These are phyloP conservation scores for Leersia perrieri DNA, from an alignment of 176 grass and related monocot species.

Conservation along the genomic window DNA sequence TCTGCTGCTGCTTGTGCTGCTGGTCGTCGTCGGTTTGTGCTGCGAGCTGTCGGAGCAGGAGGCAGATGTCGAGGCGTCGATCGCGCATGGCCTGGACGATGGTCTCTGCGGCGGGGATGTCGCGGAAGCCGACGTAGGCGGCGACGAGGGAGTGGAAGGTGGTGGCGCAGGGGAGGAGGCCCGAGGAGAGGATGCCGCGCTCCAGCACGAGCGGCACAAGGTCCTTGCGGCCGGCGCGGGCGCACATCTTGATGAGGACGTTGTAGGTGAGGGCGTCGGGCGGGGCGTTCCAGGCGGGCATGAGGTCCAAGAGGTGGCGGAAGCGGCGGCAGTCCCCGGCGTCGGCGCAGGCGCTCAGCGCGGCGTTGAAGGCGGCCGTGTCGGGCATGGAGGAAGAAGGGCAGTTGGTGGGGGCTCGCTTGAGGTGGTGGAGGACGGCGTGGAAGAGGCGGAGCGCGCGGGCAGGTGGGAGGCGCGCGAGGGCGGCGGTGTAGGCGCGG, in stretches of 20 bases:
- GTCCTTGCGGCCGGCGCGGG: slow-evolving; percentile 60
- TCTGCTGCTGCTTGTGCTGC: background rate
- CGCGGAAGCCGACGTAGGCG: slow-evolving; percentile 72
- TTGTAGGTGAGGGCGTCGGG: slow-evolving; percentile 82
- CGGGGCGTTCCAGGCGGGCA: slow-evolving; percentile 30
- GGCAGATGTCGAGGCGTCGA: slow-evolving; percentile 52
- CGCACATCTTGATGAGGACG: slow-evolving; percentile 79
- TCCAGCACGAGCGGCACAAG: slow-evolving; percentile 53
- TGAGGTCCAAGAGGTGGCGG: slow-evolving; percentile 66
- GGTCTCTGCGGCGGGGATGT: slow-evolving; percentile 57
- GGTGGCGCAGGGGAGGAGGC: slow-evolving; percentile 54
- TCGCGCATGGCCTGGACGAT: slow-evolving; percentile 91
- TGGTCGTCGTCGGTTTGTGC: background rate
- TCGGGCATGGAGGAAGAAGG: slow-evolving; percentile 54
- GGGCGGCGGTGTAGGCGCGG: slow-evolving; percentile 75
- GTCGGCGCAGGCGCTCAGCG: slow-evolving; percentile 74
- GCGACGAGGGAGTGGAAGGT: slow-evolving; percentile 85
- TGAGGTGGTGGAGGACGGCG: slow-evolving; percentile 51
- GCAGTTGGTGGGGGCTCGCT: slow-evolving; percentile 8
- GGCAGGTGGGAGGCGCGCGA: slow-evolving; percentile 49
- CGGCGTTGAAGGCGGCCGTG: slow-evolving; percentile 79
- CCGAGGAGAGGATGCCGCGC: slow-evolving; percentile 34
- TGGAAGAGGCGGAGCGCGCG: slow-evolving; percentile 70
- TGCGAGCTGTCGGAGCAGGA: slow-evolving; percentile 36
- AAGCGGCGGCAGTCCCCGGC: slow-evolving; percentile 57